A percentile compares a stretch with the other conserved stretches of the same genome.
Evolutionary conservation across 805 yeast species (phyloP).

Genomic region (Henningerozyma blattae): DNA sequence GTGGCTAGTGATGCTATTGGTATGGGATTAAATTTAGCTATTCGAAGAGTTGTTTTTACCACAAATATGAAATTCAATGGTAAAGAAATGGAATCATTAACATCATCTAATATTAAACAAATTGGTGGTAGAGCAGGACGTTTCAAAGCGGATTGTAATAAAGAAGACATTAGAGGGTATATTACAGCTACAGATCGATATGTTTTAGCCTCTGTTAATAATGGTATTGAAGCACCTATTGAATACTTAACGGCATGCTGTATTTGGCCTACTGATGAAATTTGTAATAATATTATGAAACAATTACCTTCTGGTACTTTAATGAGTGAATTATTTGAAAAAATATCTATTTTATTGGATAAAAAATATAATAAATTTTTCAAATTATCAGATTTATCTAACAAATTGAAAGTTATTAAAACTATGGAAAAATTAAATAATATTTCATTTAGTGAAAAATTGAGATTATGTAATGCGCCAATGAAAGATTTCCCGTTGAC

Average conservation of each 20-base stretch:
- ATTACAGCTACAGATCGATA: slow-evolving; percentile 40
- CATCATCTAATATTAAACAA: slow-evolving; percentile 68
- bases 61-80: slow-evolving; percentile 66
- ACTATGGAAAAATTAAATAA: slow-evolving; percentile 32
- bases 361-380: slow-evolving; percentile 13
- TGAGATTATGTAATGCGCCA: slow-evolving; percentile 53
- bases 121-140: slow-evolving; percentile 97
- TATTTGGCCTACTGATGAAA: slow-evolving; percentile 67
- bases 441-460: slow-evolving; percentile 43
- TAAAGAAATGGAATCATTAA: slow-evolving; percentile 30
- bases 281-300: slow-evolving; percentile 57
- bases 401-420: slow-evolving; percentile 29
- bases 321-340: slow-evolving; percentile 33
- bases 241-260: slow-evolving; percentile 46
- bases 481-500: slow-evolving; percentile 30
- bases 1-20: slow-evolving; percentile 97
- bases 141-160: slow-evolving; percentile 26
- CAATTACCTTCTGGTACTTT: slow-evolving; percentile 42
- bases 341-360: slow-evolving; percentile 28
- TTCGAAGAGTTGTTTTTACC: slow-evolving; percentile 68
- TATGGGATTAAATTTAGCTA: slow-evolving; percentile 87
- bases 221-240: slow-evolving; percentile 40
- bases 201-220: slow-evolving; percentile 34
- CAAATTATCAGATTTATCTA: slow-evolving; percentile 17
- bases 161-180: slow-evolving; percentile 26